Base-by-base conservation (phyloP, 2,329 filamentous ascomycete species). In the Pestalotiopsis sp. region DNA sequence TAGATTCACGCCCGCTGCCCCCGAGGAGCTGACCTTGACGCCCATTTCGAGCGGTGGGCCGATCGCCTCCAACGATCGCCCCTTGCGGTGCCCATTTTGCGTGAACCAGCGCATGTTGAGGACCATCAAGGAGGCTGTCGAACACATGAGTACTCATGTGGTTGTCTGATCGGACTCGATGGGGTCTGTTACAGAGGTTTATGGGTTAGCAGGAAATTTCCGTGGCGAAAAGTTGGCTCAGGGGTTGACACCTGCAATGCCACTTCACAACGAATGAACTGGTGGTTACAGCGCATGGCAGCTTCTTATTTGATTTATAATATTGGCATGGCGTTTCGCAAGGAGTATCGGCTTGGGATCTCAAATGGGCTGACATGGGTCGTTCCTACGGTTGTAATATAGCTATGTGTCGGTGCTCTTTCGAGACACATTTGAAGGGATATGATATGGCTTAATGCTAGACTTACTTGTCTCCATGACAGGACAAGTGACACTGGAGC, bases 111-210 rank as follows among this genome's bases (percentile, higher is more conserved):
- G 88, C 5, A 88, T 90, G 87, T 81, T 90, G 65, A 81, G 87
- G 20, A 87, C 83, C 1, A 87, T 90, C 60, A 89, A 88, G 77
- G 88, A 90, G 75, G 86, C 88, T 4, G 87, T 90, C 3, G 88
- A 90, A 75, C 88, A 90, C 74, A 81, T 90, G 82, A 87, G 87
- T 12, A 89, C 87, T 2, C 88, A 90, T 70, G 88, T 90, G 4
- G 84, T 89, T 14, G 86, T 90, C 20, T 87, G 76, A 75, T 20
- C 17, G n/a, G 45, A 66, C 36, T 27, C 20, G 38, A 17, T 4
- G 12, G 27, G 20, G 17, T 7, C 45, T n/a, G 14, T n/a, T 1
- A 25, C 14, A 20, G 23, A 12, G 20, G 20, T 25, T 25, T 1
- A 13, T 14, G 20, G 57, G 4, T 14, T 3, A 27, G 23, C 12